phyloP scores from a whole-genome alignment of 2,329 filamentous ascomycete species.

The Aspergillus japonicus region DNA sequence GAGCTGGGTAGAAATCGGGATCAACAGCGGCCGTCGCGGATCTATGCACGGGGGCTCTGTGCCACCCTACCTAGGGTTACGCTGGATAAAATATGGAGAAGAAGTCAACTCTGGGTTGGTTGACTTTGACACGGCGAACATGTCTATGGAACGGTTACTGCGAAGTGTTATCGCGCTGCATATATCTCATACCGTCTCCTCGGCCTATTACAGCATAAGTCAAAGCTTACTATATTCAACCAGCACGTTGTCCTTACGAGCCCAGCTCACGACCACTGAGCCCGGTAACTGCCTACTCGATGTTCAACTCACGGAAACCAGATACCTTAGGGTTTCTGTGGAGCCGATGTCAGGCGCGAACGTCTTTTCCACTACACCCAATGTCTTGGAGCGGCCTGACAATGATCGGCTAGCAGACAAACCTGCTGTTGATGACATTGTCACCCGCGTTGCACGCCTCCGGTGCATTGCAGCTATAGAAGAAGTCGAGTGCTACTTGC shows the following conservation, averaged over 20 bases:
- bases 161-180: conserved; percentile 74
- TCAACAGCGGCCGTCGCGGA: conserved; percentile 43
- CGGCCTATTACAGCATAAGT: conserved; percentile 62
- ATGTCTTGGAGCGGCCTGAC: conserved; percentile 59
- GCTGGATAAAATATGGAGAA: conserved; percentile 83
- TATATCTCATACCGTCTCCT: conserved; percentile 67
- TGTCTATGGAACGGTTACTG: conserved; percentile 74
- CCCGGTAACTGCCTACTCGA: conserved; percentile 67
- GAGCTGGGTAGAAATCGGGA: conserved; percentile 87
- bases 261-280: conserved; percentile 59
- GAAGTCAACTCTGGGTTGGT: conserved; percentile 71
- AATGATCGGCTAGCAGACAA: conserved; percentile 59
- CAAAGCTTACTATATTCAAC: conserved; percentile 61
- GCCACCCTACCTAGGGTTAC: conserved; percentile 44
- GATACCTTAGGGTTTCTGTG: conserved; percentile 62
- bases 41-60: conserved; percentile 14
- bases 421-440: conserved; percentile 45
- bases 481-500: conserved; percentile 39
- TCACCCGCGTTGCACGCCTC: conserved; percentile 38
- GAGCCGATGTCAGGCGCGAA: conserved; percentile 78
- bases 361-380: conserved; percentile 65
- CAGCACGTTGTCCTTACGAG: conserved; percentile 57
- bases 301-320: conserved; percentile 66
- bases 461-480: conserved; percentile 42
- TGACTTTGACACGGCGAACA: conserved; percentile 60